Conservation (phyloP, 192 early-diverging fungal genomes). For the Coemansia sp. region DNA sequence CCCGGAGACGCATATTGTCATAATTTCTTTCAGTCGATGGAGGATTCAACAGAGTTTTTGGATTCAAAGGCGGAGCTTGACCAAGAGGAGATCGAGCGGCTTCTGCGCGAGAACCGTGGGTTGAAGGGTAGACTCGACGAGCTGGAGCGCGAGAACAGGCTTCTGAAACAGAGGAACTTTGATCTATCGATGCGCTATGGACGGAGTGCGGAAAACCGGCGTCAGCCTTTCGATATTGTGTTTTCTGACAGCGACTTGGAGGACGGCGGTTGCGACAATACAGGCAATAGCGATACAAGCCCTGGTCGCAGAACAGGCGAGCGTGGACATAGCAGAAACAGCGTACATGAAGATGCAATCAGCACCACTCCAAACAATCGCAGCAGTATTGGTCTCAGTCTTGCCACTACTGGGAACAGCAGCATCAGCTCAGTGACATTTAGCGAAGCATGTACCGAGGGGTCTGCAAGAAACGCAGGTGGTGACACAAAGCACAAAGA, state of each 20-base stretch:
- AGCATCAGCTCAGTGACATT: not conserved
- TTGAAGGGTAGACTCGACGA: conserved; percentile 51
- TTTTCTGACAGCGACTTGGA: conserved; percentile 41
- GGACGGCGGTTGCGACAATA: conserved; percentile 10
- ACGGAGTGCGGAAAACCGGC: conserved; percentile 40
- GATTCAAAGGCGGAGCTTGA: conserved; percentile 54
- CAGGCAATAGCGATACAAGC: conserved; percentile 2
- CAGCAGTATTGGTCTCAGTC: not conserved
- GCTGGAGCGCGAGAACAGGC: conserved; percentile 54
- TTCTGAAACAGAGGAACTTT: conserved; percentile 54
- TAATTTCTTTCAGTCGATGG: conserved; percentile 14
- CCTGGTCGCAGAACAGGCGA: conserved; percentile 14
- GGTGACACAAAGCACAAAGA: not conserved
- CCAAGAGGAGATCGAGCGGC: conserved; percentile 53
- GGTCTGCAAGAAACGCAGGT: not conserved
- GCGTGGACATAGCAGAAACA: conserved; percentile 20
- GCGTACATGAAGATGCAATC: conserved; percentile 22
- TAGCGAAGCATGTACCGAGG: not conserved
- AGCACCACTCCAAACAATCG: not conserved
- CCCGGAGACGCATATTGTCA: not conserved
- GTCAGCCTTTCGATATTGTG: conserved; percentile 50
- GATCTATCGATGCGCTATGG: conserved; percentile 56
- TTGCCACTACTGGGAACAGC: not conserved
- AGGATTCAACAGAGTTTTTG: conserved; percentile 37
- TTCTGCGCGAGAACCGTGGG: conserved; percentile 45